Evolutionary conservation across 768 basidiomycete genomes (phyloP).

Genomic region (Hortiboletus flavorubellus): DNA sequence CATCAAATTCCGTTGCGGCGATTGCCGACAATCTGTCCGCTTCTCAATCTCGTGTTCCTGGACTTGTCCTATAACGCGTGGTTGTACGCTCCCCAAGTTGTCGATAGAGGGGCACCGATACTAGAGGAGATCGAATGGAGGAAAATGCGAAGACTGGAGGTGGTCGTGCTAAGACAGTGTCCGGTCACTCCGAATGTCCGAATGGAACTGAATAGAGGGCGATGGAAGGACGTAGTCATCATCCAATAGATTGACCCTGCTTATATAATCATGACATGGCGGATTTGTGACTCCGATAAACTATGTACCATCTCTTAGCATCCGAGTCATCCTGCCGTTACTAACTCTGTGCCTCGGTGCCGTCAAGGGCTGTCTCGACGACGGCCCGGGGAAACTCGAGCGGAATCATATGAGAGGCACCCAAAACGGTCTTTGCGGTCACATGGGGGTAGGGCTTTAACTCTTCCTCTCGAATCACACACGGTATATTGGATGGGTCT

Average conservation of each 20-base stretch:
- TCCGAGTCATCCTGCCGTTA: too few relatives aligned
- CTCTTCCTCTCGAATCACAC: not conserved
- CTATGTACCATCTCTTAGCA: too few relatives aligned
- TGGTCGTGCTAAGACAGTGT: constrained; percentile 58
- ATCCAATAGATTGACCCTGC: constrained; percentile 31
- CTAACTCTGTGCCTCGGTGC: not conserved
- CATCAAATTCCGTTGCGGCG: constrained; percentile 50
- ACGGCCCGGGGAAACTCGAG: constrained; percentile 6
- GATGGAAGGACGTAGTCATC: constrained; percentile 63
- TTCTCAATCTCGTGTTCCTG: constrained; percentile 56
- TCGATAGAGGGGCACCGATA: constrained; percentile 24
- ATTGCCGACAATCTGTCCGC: constrained; percentile 56
- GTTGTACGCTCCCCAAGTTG: constrained; percentile 22
- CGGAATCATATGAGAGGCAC: constrained; percentile 13
- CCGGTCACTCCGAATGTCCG: constrained; percentile 41
- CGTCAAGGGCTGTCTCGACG: constrained; percentile 6
- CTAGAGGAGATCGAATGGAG: constrained; percentile 57
- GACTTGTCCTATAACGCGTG: constrained; percentile 68
- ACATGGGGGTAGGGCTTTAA: constrained; percentile 4
- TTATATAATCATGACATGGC: too few relatives aligned
- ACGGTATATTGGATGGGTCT: constrained; percentile 3
- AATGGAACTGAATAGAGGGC: constrained; percentile 49
- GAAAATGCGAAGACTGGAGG: constrained; percentile 49
- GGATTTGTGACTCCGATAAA: not conserved
- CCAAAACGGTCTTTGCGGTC: not conserved